A percentile compares a stretch with the other conserved stretches of the same genome.
These are phyloP conservation scores for Taphrina pruni DNA, from an alignment of 1,139 yeast genomes.

Conservation along the genomic window DNA sequence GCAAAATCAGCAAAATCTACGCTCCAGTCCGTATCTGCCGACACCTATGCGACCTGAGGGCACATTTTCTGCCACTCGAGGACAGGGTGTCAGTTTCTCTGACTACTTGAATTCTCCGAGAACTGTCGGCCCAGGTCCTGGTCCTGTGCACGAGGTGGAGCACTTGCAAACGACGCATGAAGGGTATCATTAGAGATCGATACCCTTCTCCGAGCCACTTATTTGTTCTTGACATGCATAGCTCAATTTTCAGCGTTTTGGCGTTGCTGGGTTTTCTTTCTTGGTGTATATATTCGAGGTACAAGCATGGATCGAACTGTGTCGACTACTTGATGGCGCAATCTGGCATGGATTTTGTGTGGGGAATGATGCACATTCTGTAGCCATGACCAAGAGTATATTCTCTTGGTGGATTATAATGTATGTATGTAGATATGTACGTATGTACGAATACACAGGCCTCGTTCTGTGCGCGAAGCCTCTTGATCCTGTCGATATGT, in stretches of 20 bases:
- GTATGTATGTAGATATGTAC: no score
- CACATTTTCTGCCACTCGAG: conserved; percentile 20
- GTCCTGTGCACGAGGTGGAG: conserved; percentile 20
- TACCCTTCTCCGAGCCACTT: not conserved
- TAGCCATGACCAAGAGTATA: no score
- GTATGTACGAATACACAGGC: no score
- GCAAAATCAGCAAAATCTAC: conserved; percentile 9
- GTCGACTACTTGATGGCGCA: not conserved
- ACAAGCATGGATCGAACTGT: not conserved
- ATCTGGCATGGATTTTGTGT: not conserved
- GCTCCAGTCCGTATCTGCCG: conserved; percentile 35
- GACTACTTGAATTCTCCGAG: conserved; percentile 23
- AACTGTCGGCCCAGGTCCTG: conserved; percentile 25
- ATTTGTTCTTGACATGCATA: not conserved
- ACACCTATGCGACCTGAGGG: conserved; percentile 26
- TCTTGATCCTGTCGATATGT: no score
- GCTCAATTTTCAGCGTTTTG: not conserved
- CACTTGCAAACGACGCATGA: conserved; percentile 8
- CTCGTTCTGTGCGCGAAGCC: no score
- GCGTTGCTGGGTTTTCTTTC: not conserved
- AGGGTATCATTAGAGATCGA: not conserved
- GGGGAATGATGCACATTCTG: no score
- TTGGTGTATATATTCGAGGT: not conserved
- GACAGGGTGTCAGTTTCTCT: conserved; percentile 12
- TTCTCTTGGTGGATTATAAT: no score